Percentiles rank a stretch among this genome's conserved stretches.
phyloP scores from a whole-genome alignment of 345 rosid species.

The Hibiscus mutabilis region DNA sequence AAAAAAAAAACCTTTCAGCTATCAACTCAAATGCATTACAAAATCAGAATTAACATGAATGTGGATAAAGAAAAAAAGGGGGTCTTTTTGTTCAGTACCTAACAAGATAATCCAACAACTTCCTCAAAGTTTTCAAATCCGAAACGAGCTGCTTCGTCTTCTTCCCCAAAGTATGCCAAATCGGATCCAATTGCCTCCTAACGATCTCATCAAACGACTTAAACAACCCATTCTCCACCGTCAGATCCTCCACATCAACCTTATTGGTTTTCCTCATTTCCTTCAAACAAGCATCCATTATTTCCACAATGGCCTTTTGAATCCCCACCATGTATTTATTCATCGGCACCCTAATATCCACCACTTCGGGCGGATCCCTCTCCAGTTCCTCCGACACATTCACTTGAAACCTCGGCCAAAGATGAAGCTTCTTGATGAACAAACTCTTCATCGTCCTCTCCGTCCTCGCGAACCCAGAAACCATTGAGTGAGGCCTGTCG shows the following conservation, averaged over 20 bases:
- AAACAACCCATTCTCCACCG: slow-evolving; percentile 89
- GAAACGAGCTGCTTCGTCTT: slow-evolving; percentile 95
- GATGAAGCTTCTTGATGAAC: slow-evolving; percentile 53
- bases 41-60: slow-evolving; percentile 1
- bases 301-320: slow-evolving; percentile 84
- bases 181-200: slow-evolving; percentile 91
- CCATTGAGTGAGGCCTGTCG: slow-evolving; percentile 81
- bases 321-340: slow-evolving; percentile 77
- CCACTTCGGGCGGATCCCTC: slow-evolving; percentile 70
- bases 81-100: slow-evolving; percentile 35
- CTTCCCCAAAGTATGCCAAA: slow-evolving; percentile 94
- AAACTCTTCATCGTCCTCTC: slow-evolving; percentile 81
- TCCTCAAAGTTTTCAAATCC: slow-evolving; percentile 92
- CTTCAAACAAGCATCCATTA: slow-evolving; percentile 89
- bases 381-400: slow-evolving; percentile 87
- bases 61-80: not conserved
- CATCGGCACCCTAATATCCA: slow-evolving; percentile 85
- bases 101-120: slow-evolving; percentile 92
- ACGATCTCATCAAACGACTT: slow-evolving; percentile 98
- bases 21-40: not conserved
- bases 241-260: slow-evolving; percentile 94
- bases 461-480: slow-evolving; percentile 84
- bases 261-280: slow-evolving; percentile 95
- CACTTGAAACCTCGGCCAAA: slow-evolving; percentile 95
- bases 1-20: not conserved